phyloP scores from a whole-genome alignment of 208 protist species.

The Trypanosoma grayi region DNA sequence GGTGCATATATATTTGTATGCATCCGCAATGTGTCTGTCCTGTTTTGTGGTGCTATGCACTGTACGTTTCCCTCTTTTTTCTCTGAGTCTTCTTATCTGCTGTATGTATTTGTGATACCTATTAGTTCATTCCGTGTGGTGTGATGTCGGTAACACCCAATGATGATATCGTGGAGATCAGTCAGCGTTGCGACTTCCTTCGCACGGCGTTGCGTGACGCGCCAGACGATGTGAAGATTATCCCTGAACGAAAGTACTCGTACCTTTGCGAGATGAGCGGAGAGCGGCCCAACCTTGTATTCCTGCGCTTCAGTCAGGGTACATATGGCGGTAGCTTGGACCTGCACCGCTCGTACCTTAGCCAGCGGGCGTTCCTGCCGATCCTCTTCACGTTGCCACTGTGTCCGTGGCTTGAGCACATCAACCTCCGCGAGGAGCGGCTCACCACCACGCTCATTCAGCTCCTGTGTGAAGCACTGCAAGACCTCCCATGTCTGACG shows the following conservation, averaged over 20 bases:
- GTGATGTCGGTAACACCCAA: constrained; percentile 22
- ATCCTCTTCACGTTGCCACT: constrained; percentile 45
- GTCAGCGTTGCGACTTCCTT: constrained; percentile 18
- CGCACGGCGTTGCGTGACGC: constrained; percentile 5
- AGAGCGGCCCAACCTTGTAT: constrained; percentile 14
- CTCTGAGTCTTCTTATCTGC: not conserved
- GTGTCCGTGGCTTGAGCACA: constrained; percentile 34
- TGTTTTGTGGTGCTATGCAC: not conserved
- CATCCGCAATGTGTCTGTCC: constrained; percentile 1
- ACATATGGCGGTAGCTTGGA: constrained; percentile 7
- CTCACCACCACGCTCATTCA: constrained; percentile 43
- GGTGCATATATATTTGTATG: constrained; percentile 11
- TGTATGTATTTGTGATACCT: not conserved
- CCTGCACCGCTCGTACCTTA: constrained; percentile 40
- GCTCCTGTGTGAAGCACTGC: constrained; percentile 34
- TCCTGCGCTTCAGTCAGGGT: constrained; percentile 16
- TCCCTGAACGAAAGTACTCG: constrained; percentile 21
- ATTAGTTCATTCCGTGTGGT: not conserved
- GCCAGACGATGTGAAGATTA: constrained; percentile 16
- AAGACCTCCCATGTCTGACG: constrained; percentile 22
- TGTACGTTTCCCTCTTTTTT: not conserved
- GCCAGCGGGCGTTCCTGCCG: constrained; percentile 27
- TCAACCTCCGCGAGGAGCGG: constrained; percentile 37
- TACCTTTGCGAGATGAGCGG: constrained; percentile 25
- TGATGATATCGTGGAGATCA: constrained; percentile 31